phyloP scores from a whole-genome alignment of 2,329 filamentous ascomycete species.

The Alternaria novae-zelandiae region DNA sequence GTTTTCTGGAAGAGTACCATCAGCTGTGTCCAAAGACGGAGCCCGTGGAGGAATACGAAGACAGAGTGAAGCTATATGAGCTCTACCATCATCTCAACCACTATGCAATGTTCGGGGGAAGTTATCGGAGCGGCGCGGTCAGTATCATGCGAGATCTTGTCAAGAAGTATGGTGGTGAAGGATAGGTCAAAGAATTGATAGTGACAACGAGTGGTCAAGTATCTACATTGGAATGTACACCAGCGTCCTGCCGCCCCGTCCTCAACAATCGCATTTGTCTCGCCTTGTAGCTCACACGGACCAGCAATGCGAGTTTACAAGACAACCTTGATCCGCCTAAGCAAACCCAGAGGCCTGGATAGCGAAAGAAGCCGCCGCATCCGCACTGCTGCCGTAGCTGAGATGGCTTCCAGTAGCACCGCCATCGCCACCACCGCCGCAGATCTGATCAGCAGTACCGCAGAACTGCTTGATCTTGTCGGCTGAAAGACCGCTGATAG shows the following conservation, averaged over 20 bases:
- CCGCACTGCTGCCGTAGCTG: slow-evolving; percentile 37
- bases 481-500: slow-evolving; percentile 24
- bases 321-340: neutral
- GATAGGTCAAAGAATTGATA: neutral
- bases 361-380: slow-evolving; percentile 34
- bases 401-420: slow-evolving; percentile 36
- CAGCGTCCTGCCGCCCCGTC: neutral
- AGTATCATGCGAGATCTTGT: slow-evolving; percentile 78
- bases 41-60: slow-evolving; percentile 82
- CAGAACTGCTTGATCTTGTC: slow-evolving; percentile 39
- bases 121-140: slow-evolving; percentile 78
- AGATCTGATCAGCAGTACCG: slow-evolving; percentile 31
- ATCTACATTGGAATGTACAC: slow-evolving; percentile 6
- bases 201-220: slow-evolving; percentile 2
- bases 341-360: slow-evolving; percentile 34
- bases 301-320: neutral
- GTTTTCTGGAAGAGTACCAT: slow-evolving; percentile 81
- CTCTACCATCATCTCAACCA: slow-evolving; percentile 93
- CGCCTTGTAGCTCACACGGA: neutral
- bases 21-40: slow-evolving; percentile 77
- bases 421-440: slow-evolving; percentile 32
- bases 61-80: slow-evolving; percentile 81
- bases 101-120: slow-evolving; percentile 80
- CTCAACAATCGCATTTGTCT: neutral
- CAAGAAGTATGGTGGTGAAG: slow-evolving; percentile 66